Evolutionary conservation across 2,329 filamentous ascomycete species (phyloP).

Genomic region (Lasiodiplodia sp.): DNA sequence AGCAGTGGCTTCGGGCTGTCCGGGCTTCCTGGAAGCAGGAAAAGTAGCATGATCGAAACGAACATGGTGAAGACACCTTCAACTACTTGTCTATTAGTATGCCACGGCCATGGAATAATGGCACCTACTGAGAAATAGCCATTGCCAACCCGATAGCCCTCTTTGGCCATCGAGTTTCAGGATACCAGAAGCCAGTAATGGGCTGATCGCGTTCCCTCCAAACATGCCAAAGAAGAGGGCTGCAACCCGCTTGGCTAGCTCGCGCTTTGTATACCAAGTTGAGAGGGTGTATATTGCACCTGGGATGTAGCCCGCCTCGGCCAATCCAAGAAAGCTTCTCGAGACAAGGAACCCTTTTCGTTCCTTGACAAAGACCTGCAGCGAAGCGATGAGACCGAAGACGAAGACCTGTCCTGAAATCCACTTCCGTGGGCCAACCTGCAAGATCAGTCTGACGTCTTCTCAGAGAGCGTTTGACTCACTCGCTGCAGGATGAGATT

Average conservation of each 20-base stretch:
- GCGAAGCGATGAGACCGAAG: constrained; percentile 56
- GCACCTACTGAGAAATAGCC: constrained; percentile 56
- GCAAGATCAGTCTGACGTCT: not conserved
- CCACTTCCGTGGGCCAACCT: constrained; percentile 51
- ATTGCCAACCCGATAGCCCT: constrained; percentile 58
- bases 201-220: constrained; percentile 58
- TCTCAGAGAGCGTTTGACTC: not conserved
- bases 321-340: constrained; percentile 55
- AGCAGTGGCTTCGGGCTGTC: constrained; percentile 50
- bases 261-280: constrained; percentile 58
- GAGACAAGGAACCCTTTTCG: constrained; percentile 55
- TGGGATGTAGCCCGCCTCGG: constrained; percentile 62
- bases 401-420: constrained; percentile 58
- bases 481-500: constrained; percentile 55
- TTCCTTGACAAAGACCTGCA: constrained; percentile 47
- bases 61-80: constrained; percentile 54
- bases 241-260: constrained; percentile 57
- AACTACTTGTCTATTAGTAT: constrained; percentile 39
- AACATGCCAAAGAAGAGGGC: constrained; percentile 64
- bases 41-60: constrained; percentile 50
- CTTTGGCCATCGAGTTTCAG: constrained; percentile 53
- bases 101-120: not conserved
- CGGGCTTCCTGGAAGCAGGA: constrained; percentile 55
- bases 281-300: constrained; percentile 61
- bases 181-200: constrained; percentile 58